A percentile compares a stretch with the other conserved stretches of the same genome.
These are phyloP conservation scores for Astrocystis sublimbata DNA, from an alignment of 495 filamentous ascomycete species.

Conservation along the genomic window DNA sequence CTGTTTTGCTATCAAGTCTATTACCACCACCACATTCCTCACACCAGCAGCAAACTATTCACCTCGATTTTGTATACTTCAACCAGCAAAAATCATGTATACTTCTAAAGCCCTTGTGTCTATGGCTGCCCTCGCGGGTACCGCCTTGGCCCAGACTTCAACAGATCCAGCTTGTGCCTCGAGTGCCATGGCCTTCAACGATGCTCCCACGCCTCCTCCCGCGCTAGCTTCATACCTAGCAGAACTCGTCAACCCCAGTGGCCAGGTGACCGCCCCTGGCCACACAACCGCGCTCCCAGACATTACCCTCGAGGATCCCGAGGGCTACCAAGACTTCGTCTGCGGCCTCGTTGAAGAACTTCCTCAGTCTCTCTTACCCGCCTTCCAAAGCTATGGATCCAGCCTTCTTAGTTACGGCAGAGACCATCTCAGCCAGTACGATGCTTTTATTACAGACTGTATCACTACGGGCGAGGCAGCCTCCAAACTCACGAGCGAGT, in stretches of 20 bases:
- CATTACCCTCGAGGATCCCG: conserved; percentile 5
- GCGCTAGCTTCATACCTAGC: not conserved
- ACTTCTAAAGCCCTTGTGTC: not conserved
- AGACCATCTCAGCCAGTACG: not conserved
- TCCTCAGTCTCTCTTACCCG: not conserved
- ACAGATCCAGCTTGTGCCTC: not conserved
- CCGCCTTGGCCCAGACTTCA: not conserved
- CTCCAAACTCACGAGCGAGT: not conserved
- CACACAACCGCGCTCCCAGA: not conserved
- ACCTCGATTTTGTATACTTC: not conserved
- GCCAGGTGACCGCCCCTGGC: not conserved
- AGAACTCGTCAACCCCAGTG: too few species aligned
- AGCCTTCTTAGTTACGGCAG: conserved; percentile 8
- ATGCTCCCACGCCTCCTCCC: not conserved
- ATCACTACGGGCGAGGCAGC: conserved; percentile 5
- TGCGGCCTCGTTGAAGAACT: not conserved
- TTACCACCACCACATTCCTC: too few species aligned
- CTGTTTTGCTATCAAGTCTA: too few species aligned
- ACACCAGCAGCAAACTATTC: too few species aligned
- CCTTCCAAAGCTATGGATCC: not conserved
- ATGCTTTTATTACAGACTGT: conserved; percentile 10
- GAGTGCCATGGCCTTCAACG: not conserved
- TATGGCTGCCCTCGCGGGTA: not conserved
- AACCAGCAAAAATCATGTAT: not conserved
- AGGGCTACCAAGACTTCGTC: not conserved